Percentiles rank a stretch among this genome's conserved stretches.
Conservation (phyloP, 2,329 filamentous ascomycete species). For the Plectosphaerella cucumerina region DNA sequence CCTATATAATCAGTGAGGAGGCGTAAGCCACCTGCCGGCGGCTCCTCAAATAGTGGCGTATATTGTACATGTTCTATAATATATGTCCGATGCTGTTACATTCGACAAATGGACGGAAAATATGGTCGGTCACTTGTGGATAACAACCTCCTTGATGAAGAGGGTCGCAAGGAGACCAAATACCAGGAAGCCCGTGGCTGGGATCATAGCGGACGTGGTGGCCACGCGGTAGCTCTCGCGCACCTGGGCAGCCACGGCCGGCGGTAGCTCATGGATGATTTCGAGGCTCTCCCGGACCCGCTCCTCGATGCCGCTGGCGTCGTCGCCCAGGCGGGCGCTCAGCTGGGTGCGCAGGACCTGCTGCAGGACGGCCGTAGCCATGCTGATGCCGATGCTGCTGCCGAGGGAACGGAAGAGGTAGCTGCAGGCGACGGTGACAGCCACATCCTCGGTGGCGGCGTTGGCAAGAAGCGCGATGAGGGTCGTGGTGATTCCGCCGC, state of each 20-base stretch:
- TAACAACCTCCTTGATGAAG: constrained; percentile 55
- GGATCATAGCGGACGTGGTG: constrained; percentile 33
- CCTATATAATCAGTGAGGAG: no score
- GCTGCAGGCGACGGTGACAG: constrained; percentile 72
- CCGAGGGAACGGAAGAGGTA: constrained; percentile 79
- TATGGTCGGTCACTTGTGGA: constrained; percentile 29
- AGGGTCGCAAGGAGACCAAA: constrained; percentile 34
- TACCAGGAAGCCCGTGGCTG: constrained; percentile 29
- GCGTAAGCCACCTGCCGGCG: no score
- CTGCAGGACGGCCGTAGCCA: constrained; percentile 69
- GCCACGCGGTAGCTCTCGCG: constrained; percentile 59
- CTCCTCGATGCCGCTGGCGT: constrained; percentile 63
- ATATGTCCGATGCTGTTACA: neutral
- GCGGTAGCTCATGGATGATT: constrained; percentile 62
- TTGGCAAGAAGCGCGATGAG: constrained; percentile 71
- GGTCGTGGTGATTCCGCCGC: constrained; percentile 62
- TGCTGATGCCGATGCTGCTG: constrained; percentile 70
- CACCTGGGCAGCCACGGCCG: constrained; percentile 54
- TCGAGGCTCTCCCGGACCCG: constrained; percentile 66
- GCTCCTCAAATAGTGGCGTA: no score
- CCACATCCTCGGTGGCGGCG: constrained; percentile 61
- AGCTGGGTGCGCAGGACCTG: constrained; percentile 59
- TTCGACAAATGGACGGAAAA: neutral
- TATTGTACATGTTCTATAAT: no score
- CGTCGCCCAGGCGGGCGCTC: constrained; percentile 47